A percentile compares a stretch with the other conserved stretches of the same genome.
phyloP scores from a whole-genome alignment of 2,329 filamentous ascomycete genomes.

The Xylaria sp. region DNA sequence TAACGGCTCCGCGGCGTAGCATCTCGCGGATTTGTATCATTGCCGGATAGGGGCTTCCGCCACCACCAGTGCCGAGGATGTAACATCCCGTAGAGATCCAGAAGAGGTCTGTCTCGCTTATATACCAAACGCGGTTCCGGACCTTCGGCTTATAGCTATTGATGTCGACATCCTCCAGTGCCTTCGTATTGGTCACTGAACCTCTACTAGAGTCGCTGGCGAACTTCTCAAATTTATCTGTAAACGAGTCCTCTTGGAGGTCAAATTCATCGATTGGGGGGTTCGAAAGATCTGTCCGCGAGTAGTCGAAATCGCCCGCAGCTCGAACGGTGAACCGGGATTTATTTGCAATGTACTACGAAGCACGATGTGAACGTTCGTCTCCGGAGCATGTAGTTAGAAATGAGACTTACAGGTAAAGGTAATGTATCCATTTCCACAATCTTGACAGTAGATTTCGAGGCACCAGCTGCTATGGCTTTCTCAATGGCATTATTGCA shows the following conservation, averaged over 20 bases:
- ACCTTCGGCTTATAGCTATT: slow-evolving; percentile 60
- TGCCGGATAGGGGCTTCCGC: slow-evolving; percentile 63
- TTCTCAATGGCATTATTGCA: slow-evolving; percentile 56
- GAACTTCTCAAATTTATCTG: slow-evolving; percentile 42
- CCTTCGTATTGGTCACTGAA: slow-evolving; percentile 26
- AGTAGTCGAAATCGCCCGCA: slow-evolving; percentile 66
- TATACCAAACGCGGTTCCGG: slow-evolving; percentile 63
- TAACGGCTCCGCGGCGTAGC: slow-evolving; percentile 60
- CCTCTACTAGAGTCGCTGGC: slow-evolving; percentile 24
- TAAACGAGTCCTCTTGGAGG: slow-evolving; percentile 32
- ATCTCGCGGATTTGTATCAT: slow-evolving; percentile 63
- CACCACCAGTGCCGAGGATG: slow-evolving; percentile 69
- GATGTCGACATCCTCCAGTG: slow-evolving; percentile 44
- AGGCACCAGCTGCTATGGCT: slow-evolving; percentile 58
- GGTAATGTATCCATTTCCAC: slow-evolving; percentile 66
- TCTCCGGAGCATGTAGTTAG: not conserved
- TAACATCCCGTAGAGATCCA: slow-evolving; percentile 69
- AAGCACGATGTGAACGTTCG: not conserved
- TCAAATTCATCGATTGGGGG: slow-evolving; percentile 30
- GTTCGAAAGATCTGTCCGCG: slow-evolving; percentile 46
- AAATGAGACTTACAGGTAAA: slow-evolving; percentile 54
- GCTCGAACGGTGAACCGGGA: slow-evolving; percentile 67
- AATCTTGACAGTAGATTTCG: slow-evolving; percentile 56
- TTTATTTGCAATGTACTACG: slow-evolving; percentile 62
- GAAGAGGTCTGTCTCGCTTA: slow-evolving; percentile 66